Percentiles rank a stretch among this genome's conserved stretches.
phyloP scores from a whole-genome alignment of 371 early-diverging fungal species.

The Mortierella sp. region DNA sequence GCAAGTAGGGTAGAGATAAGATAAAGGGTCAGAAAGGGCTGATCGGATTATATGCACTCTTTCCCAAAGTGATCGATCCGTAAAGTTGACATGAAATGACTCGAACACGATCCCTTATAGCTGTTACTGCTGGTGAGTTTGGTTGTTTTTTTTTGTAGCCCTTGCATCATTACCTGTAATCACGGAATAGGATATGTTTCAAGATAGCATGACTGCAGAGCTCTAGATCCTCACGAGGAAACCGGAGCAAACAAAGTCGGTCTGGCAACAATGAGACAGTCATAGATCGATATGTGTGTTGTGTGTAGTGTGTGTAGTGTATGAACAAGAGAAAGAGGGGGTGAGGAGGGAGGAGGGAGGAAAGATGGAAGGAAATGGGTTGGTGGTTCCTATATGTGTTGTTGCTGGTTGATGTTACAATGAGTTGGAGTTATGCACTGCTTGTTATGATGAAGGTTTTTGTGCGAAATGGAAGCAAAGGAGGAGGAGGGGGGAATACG shows the following conservation, averaged over 20 bases:
- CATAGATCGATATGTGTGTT: conserved; percentile 16
- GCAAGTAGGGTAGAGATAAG: background rate
- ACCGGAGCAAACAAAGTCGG: conserved; percentile 41
- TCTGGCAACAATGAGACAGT: conserved; percentile 39
- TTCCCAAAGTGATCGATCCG: too few species aligned
- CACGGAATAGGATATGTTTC: conserved; percentile 50
- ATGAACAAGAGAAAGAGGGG: background rate
- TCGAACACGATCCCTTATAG: conserved; percentile 4
- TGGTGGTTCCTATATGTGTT: background rate
- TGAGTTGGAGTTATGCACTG: background rate
- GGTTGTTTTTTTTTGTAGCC: background rate
- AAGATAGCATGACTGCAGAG: conserved; percentile 40
- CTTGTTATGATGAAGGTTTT: background rate
- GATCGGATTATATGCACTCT: too few species aligned
- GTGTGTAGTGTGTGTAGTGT: background rate
- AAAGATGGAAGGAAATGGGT: background rate
- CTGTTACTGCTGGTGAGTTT: background rate
- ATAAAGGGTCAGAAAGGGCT: background rate
- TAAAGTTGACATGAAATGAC: background rate
- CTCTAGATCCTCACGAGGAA: conserved; percentile 35
- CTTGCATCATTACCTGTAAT: conserved; percentile 10
- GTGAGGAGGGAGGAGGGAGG: background rate
- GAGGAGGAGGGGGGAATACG: background rate
- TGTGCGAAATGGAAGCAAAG: background rate
- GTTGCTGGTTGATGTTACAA: background rate